Evolutionary conservation across 192 early-diverging fungal genomes (phyloP).

Genomic region (Coemansia guatemalensis): DNA sequence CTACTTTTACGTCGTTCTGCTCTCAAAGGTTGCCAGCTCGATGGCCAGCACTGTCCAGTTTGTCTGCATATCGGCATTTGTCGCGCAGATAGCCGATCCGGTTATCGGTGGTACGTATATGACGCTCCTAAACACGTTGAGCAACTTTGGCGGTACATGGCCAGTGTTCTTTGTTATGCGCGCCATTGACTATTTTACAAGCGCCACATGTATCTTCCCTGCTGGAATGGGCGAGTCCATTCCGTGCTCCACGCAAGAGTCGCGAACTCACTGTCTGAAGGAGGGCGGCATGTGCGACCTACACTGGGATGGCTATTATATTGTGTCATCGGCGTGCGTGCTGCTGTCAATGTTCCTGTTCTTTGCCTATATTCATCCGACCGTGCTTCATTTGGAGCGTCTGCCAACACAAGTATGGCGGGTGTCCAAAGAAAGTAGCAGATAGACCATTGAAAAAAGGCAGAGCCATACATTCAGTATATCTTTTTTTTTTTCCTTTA

Average conservation of each 20-base stretch:
- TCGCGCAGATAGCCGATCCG: constrained; percentile 94
- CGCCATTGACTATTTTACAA: constrained; percentile 87
- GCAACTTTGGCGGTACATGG: constrained; percentile 98
- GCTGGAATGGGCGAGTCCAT: constrained; percentile 45
- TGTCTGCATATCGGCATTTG: constrained; percentile 92
- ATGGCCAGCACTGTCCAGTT: constrained; percentile 95
- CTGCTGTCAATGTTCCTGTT: constrained; percentile 66
- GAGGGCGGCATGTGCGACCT: constrained; percentile 69
- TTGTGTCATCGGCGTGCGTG: constrained; percentile 70
- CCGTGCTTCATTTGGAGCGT: constrained; percentile 60
- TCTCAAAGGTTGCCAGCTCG: constrained; percentile 76
- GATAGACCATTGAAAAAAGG: constrained; percentile 7
- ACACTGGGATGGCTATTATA: constrained; percentile 84
- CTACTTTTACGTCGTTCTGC: constrained; percentile 80
- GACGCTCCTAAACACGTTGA: constrained; percentile 90
- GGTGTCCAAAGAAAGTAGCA: constrained; percentile 39
- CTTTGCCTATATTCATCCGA: constrained; percentile 61
- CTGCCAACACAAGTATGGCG: constrained; percentile 50
- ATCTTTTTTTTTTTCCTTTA: constrained; percentile 3
- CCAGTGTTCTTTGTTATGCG: constrained; percentile 90
- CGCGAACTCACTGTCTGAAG: constrained; percentile 60
- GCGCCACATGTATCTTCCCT: constrained; percentile 66
- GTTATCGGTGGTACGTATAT: constrained; percentile 89
- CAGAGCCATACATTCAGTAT: neutral
- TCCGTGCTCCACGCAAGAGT: constrained; percentile 64